Conservation (phyloP, 495 filamentous ascomycete species). For the Neurospora sp. region DNA sequence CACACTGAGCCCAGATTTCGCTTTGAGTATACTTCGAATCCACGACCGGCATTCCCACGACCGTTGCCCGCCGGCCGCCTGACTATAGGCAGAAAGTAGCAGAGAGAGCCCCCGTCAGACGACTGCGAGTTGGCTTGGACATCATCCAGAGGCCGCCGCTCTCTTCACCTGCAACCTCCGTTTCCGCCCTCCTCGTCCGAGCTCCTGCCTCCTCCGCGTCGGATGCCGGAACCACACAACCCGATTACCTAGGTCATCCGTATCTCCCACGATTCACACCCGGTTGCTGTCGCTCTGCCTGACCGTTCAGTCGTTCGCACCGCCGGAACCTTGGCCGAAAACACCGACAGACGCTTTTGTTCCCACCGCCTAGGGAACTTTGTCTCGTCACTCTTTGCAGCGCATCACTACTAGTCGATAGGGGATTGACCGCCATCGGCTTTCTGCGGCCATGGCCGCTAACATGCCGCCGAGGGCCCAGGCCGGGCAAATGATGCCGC, state of each 20-base stretch:
- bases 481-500: conserved; percentile 26
- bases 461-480: conserved; percentile 35
- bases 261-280: not conserved
- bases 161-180: not conserved
- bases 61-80: not conserved
- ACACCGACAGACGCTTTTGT: not conserved
- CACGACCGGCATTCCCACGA: not conserved
- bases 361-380: not conserved
- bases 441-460: conserved; percentile 37
- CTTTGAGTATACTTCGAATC: not conserved
- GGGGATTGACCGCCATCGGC: conserved; percentile 8
- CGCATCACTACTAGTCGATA: not conserved
- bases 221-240: not conserved
- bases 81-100: not conserved
- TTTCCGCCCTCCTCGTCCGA: not conserved
- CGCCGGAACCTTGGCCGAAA: not conserved
- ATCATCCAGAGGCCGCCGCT: not conserved
- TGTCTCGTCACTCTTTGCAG: not conserved
- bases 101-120: not conserved
- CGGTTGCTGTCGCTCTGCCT: not conserved
- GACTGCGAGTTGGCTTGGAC: not conserved
- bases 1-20: not conserved
- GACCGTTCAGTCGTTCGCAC: not conserved
- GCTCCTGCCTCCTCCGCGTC: not conserved
- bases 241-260: not conserved